Percentiles rank a stretch among this genome's conserved stretches.
Conservation (phyloP, 2,329 filamentous ascomycete genomes). For the Penicillium sp. region DNA sequence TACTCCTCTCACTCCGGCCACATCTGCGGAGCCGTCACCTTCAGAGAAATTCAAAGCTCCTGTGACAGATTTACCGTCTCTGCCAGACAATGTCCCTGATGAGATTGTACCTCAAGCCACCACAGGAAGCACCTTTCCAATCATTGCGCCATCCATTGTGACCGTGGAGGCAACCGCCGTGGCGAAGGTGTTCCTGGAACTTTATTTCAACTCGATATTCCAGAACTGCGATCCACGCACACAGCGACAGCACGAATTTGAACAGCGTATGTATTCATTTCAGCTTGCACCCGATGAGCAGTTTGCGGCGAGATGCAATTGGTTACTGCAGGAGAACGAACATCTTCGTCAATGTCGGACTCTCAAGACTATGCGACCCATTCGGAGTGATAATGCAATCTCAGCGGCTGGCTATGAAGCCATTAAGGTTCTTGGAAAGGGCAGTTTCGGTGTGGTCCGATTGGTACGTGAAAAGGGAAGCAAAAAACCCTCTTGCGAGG, state of each 20-base stretch:
- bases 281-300: slow-evolving; percentile 58
- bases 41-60: slow-evolving; percentile 11
- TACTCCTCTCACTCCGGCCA: slow-evolving; percentile 37
- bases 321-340: slow-evolving; percentile 67
- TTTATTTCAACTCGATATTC: slow-evolving; percentile 73
- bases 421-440: slow-evolving; percentile 81
- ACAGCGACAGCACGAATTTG: slow-evolving; percentile 62
- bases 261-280: slow-evolving; percentile 61
- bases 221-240: slow-evolving; percentile 58
- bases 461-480: slow-evolving; percentile 65
- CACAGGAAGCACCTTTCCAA: not conserved
- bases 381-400: slow-evolving; percentile 48
- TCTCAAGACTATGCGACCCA: slow-evolving; percentile 61
- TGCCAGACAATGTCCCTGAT: not conserved
- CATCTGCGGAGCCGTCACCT: slow-evolving; percentile 33
- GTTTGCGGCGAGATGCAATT: slow-evolving; percentile 57
- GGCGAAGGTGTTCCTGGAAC: slow-evolving; percentile 84
- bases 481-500: slow-evolving; percentile 1
- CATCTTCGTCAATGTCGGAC: slow-evolving; percentile 72
- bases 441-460: slow-evolving; percentile 89
- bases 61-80: not conserved
- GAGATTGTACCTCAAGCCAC: not conserved
- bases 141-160: slow-evolving; percentile 34
- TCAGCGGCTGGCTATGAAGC: slow-evolving; percentile 71
- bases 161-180: slow-evolving; percentile 79